Conservation (phyloP, 2,329 filamentous ascomycete species). For the Epichloe uncinata region DNA sequence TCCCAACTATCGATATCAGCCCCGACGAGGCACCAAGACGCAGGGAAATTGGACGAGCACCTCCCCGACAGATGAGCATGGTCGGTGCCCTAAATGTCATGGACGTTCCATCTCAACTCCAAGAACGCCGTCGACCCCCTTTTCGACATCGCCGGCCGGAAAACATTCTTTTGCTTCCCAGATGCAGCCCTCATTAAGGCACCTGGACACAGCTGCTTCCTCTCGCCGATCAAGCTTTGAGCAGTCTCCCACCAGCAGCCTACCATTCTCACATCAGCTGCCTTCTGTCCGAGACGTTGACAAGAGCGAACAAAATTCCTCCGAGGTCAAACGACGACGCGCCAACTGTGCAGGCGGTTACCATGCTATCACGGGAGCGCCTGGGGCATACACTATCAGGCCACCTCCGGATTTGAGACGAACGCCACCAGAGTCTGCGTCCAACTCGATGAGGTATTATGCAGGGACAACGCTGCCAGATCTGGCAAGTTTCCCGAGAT, state of each 20-base stretch:
- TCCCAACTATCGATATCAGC: conserved; percentile 89
- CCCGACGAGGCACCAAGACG: conserved; percentile 44
- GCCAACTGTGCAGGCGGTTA: conserved; percentile 32
- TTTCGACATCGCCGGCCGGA: conserved; percentile 21
- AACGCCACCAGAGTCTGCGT: conserved; percentile 10
- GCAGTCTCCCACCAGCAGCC: conserved; percentile 11
- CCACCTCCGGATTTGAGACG: conserved; percentile 9
- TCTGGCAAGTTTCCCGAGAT: conserved; percentile 17
- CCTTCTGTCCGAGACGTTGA: conserved; percentile 16
- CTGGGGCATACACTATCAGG: conserved; percentile 5
- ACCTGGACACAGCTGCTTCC: conserved; percentile 12
- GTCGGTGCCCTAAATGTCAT: conserved; percentile 57
- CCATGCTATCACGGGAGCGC: conserved; percentile 12
- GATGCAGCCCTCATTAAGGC: conserved; percentile 8
- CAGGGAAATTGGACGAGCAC: conserved; percentile 19
- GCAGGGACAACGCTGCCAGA: conserved; percentile 17
- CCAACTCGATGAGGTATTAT: conserved; percentile 11
- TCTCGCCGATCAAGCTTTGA: conserved; percentile 17
- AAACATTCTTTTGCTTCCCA: conserved; percentile 12
- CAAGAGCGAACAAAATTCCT: conserved; percentile 27
- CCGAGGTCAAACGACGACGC: conserved; percentile 50
- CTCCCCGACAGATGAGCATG: conserved; percentile 33
- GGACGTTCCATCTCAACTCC: conserved; percentile 53
- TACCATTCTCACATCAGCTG: conserved; percentile 12
- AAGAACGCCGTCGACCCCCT: conserved; percentile 41